Percentiles rank a stretch among this genome's conserved stretches.
phyloP scores from a whole-genome alignment of 2,329 filamentous ascomycete species.

The Alternaria metachromatica region DNA sequence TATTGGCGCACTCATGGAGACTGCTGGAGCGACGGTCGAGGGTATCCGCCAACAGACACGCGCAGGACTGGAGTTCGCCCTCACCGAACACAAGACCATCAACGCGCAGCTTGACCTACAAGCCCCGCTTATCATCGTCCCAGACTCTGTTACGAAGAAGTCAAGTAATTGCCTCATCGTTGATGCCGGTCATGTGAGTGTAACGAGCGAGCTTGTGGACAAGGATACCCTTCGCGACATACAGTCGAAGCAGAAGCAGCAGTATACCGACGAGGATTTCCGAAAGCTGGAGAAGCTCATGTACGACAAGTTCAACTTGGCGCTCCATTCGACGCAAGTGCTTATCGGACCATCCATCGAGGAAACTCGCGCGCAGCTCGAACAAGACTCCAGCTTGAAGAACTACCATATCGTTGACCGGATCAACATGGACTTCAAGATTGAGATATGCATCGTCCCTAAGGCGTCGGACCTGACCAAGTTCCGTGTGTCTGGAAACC shows the following conservation, averaged over 20 bases:
- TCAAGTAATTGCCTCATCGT: slow-evolving; percentile 89
- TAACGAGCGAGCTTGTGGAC: slow-evolving; percentile 92
- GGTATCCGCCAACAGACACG: slow-evolving; percentile 93
- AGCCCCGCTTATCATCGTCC: slow-evolving; percentile 93
- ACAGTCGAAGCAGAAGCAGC: slow-evolving; percentile 85
- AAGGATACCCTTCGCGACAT: slow-evolving; percentile 88
- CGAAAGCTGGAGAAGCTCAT: slow-evolving; percentile 87
- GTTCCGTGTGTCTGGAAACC: slow-evolving; percentile 85
- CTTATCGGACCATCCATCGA: slow-evolving; percentile 93
- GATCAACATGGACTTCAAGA: slow-evolving; percentile 95
- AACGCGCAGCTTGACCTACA: slow-evolving; percentile 96
- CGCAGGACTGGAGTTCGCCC: slow-evolving; percentile 91
- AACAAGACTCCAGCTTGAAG: slow-evolving; percentile 69
- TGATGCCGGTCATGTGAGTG: slow-evolving; percentile 93
- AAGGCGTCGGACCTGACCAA: slow-evolving; percentile 93
- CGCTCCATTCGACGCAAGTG: slow-evolving; percentile 92
- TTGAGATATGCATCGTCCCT: slow-evolving; percentile 97
- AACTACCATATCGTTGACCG: slow-evolving; percentile 90
- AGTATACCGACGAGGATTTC: slow-evolving; percentile 89
- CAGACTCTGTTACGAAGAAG: slow-evolving; percentile 84
- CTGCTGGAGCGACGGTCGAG: slow-evolving; percentile 92
- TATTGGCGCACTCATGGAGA: slow-evolving; percentile 93
- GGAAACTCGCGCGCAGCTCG: slow-evolving; percentile 83
- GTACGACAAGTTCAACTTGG: slow-evolving; percentile 96
- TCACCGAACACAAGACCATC: slow-evolving; percentile 97